Conservation (phyloP, 164 flowering plant genomes). For the Berberis thunbergii region DNA sequence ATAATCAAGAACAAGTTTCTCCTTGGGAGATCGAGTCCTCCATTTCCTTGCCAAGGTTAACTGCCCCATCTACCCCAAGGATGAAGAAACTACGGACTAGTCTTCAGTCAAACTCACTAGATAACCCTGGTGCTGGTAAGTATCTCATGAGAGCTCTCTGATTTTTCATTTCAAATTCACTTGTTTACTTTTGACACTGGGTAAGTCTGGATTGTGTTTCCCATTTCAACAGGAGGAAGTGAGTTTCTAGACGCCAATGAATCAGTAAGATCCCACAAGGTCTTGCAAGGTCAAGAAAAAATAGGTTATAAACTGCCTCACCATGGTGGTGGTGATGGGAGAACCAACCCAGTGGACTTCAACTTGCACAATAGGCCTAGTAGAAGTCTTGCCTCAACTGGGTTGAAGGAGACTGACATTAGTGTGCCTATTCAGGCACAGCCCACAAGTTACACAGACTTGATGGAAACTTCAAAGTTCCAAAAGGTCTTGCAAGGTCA, state of each 20-base stretch:
- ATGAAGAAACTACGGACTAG: slow-evolving; percentile 61
- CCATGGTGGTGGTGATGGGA: slow-evolving; percentile 39
- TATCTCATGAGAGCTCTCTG: neutral
- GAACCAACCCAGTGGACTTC: slow-evolving; percentile 38
- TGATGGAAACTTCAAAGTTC: slow-evolving; percentile 53
- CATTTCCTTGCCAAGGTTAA: slow-evolving; percentile 52
- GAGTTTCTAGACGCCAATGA: slow-evolving; percentile 66
- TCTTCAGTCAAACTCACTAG: slow-evolving; percentile 34
- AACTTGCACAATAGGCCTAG: slow-evolving; percentile 26
- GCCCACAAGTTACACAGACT: slow-evolving; percentile 46
- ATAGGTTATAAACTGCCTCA: slow-evolving; percentile 47
- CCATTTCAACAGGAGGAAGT: slow-evolving; percentile 24
- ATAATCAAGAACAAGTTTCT: slow-evolving; percentile 67
- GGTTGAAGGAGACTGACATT: slow-evolving; percentile 15
- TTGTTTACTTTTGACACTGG: neutral
- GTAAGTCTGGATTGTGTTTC: slow-evolving; percentile 4
- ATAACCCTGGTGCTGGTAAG: slow-evolving; percentile 41
- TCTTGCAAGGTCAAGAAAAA: slow-evolving; percentile 99
- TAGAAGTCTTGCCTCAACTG: slow-evolving; percentile 25
- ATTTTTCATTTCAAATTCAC: neutral
- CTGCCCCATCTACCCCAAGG: slow-evolving; percentile 61
- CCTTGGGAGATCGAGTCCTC: slow-evolving; percentile 93
- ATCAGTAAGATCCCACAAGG: slow-evolving; percentile 79
- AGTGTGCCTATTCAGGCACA: slow-evolving; percentile 24
- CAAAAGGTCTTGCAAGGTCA: slow-evolving; percentile 99